A percentile compares a stretch with the other conserved stretches of the same genome.
Evolutionary conservation across 208 protist species (phyloP).

Genomic region (Crithidia brevicula): DNA sequence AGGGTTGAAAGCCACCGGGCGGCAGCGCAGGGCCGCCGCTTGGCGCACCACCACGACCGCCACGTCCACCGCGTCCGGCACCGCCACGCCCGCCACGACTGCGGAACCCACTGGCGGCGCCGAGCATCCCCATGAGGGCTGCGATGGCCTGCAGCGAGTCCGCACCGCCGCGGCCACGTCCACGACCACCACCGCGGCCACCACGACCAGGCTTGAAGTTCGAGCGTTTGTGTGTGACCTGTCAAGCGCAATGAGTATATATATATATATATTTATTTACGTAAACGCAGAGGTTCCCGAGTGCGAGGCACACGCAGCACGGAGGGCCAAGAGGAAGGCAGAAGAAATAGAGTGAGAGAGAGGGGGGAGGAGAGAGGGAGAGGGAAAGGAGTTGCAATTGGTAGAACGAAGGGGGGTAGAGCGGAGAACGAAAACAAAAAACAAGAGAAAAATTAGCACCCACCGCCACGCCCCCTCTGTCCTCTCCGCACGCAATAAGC

Average conservation of each 20-base stretch:
- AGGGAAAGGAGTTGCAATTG: too few relatives aligned
- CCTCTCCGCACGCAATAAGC: too few relatives aligned
- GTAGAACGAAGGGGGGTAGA: too few relatives aligned
- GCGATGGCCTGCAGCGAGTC: slow-evolving; percentile 73
- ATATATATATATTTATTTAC: too few relatives aligned
- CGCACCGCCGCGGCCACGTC: slow-evolving; percentile 24
- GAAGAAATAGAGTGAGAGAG: not conserved
- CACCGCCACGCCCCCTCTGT: too few relatives aligned
- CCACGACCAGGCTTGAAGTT: slow-evolving; percentile 63
- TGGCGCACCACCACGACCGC: slow-evolving; percentile 20
- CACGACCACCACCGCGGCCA: slow-evolving; percentile 38
- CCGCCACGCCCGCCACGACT: slow-evolving; percentile 28
- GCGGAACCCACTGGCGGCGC: slow-evolving; percentile 35
- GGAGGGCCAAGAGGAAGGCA: too few relatives aligned
- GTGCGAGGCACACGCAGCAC: too few relatives aligned
- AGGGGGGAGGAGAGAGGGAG: too few relatives aligned
- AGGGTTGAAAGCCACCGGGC: slow-evolving; percentile 59
- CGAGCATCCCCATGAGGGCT: slow-evolving; percentile 73
- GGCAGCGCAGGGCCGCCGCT: not conserved
- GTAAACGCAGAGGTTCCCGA: too few relatives aligned
- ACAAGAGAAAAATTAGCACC: slow-evolving; percentile 25
- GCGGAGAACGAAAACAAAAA: too few relatives aligned
- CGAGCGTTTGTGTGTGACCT: slow-evolving; percentile 84
- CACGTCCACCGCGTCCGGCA: slow-evolving; percentile 25
- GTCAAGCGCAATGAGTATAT: too few relatives aligned